Percentiles rank a stretch among this genome's conserved stretches.
Conservation (phyloP, 2,329 filamentous ascomycete species). For the Aspergillus tamarii region DNA sequence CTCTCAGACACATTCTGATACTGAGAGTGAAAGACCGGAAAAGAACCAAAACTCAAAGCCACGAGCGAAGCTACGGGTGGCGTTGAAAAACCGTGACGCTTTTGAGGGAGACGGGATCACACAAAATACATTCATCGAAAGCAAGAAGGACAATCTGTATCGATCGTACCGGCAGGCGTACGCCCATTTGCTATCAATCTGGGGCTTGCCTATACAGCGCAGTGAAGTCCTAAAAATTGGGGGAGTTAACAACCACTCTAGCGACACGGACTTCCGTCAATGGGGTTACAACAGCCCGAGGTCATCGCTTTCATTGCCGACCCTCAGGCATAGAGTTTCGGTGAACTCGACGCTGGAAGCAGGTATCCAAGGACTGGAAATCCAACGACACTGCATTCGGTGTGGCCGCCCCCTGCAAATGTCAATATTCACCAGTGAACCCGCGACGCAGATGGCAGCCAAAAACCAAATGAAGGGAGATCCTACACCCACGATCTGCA, state of each 20-base stretch:
- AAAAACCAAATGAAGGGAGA: conserved; percentile 26
- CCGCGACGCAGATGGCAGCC: conserved; percentile 21
- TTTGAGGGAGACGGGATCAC: conserved; percentile 58
- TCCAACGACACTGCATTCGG: conserved; percentile 47
- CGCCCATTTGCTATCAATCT: conserved; percentile 61
- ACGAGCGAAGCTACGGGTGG: conserved; percentile 47
- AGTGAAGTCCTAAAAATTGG: conserved; percentile 64
- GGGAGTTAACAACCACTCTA: conserved; percentile 42
- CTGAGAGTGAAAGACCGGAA: conserved; percentile 40
- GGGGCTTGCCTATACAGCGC: conserved; percentile 58
- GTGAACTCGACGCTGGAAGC: conserved; percentile 6
- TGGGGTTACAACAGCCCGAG: conserved; percentile 32
- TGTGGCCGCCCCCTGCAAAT: conserved; percentile 43
- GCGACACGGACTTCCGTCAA: conserved; percentile 23
- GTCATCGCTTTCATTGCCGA: conserved; percentile 28
- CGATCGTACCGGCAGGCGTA: conserved; percentile 60
- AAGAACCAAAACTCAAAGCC: conserved; percentile 26
- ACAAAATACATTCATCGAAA: conserved; percentile 54
- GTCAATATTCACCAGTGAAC: conserved; percentile 39
- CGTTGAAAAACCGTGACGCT: conserved; percentile 59
- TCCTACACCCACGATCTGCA: conserved; percentile 32
- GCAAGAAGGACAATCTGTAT: conserved; percentile 52
- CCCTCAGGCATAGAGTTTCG: conserved; percentile 18
- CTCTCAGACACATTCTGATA: conserved; percentile 43
- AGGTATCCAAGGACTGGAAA: conserved; percentile 38